These are phyloP conservation scores for Piloderma croceum DNA, from an alignment of 768 basidiomycete genomes.

Conservation along the genomic window DNA sequence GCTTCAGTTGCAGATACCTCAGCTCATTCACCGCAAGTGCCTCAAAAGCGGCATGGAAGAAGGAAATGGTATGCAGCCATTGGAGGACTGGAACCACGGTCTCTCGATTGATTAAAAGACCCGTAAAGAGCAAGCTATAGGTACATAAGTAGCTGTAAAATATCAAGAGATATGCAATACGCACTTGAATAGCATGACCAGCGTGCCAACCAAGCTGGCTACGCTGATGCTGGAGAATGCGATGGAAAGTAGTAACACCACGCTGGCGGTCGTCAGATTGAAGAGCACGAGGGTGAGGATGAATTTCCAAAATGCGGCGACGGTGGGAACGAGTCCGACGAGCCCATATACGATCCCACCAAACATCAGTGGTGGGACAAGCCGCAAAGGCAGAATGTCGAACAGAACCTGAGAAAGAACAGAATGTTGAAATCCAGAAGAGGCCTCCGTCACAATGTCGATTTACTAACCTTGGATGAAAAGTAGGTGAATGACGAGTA, in stretches of 20 bases:
- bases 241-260: slow-evolving; percentile 86
- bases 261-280: slow-evolving; percentile 92
- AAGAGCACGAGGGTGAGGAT: slow-evolving; percentile 92
- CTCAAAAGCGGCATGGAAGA: slow-evolving; percentile 99
- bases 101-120: slow-evolving; percentile 90
- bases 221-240: slow-evolving; percentile 82
- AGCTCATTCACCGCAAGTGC: slow-evolving; percentile 97
- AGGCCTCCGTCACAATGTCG: background rate
- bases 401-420: slow-evolving; percentile 68
- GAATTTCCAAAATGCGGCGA: slow-evolving; percentile 96
- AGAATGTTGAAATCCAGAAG: background rate
- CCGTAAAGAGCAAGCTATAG: slow-evolving; percentile 86
- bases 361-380: slow-evolving; percentile 92
- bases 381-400: slow-evolving; percentile 89
- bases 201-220: slow-evolving; percentile 88
- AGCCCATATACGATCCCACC: slow-evolving; percentile 94
- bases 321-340: slow-evolving; percentile 89
- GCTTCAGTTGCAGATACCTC: slow-evolving; percentile 86
- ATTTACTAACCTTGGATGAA: slow-evolving; percentile 68
- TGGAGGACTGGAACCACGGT: slow-evolving; percentile 65
- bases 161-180: too few relatives aligned
- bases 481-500: slow-evolving; percentile 98
- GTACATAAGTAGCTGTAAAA: too few relatives aligned
- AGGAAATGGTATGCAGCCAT: slow-evolving; percentile 89
- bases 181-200: slow-evolving; percentile 98